Percentiles rank a stretch among this genome's conserved stretches.
Conservation (phyloP, 2,329 filamentous ascomycete genomes). For the Claviceps pazoutovae region DNA sequence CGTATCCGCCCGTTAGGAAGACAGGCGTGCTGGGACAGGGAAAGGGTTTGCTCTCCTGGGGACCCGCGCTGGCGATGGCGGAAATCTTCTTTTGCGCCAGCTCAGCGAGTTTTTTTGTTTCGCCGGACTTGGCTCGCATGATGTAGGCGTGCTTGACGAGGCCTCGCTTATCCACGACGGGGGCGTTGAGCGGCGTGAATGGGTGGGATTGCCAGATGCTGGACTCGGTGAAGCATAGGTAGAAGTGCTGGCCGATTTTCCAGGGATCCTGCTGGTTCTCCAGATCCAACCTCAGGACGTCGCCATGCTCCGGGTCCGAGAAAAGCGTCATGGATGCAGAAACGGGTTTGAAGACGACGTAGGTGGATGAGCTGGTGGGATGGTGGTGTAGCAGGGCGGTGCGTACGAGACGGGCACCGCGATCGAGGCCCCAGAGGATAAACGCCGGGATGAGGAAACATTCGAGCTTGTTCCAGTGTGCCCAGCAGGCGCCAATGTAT, state of each 20-base stretch:
- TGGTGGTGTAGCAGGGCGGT: slow-evolving; percentile 47
- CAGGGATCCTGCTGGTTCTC: slow-evolving; percentile 45
- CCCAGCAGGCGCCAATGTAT: slow-evolving; percentile 64
- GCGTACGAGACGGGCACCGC: slow-evolving; percentile 42
- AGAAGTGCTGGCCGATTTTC: slow-evolving; percentile 58
- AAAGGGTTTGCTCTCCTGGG: slow-evolving; percentile 3
- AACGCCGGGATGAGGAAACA: slow-evolving; percentile 57
- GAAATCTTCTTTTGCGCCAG: slow-evolving; percentile 23
- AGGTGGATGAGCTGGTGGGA: slow-evolving; percentile 22
- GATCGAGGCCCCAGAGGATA: slow-evolving; percentile 51
- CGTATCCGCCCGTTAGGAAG: slow-evolving; percentile 51
- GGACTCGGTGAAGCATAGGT: slow-evolving; percentile 50
- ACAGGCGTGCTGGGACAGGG: slow-evolving; percentile 31
- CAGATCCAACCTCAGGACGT: slow-evolving; percentile 53
- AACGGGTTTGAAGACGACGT: slow-evolving; percentile 37
- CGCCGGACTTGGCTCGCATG: slow-evolving; percentile 42
- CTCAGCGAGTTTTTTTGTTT: slow-evolving; percentile 41
- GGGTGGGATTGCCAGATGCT: slow-evolving; percentile 62
- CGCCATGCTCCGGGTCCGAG: slow-evolving; percentile 39
- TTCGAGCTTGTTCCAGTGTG: slow-evolving; percentile 54
- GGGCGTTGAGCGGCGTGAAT: slow-evolving; percentile 48
- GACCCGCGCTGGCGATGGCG: slow-evolving; percentile 12
- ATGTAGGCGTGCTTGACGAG: slow-evolving; percentile 40
- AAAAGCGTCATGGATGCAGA: slow-evolving; percentile 34
- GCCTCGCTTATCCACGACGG: slow-evolving; percentile 22